Base-by-base conservation (phyloP, 805 yeast species). In the Maudiozyma barnettii region DNA sequence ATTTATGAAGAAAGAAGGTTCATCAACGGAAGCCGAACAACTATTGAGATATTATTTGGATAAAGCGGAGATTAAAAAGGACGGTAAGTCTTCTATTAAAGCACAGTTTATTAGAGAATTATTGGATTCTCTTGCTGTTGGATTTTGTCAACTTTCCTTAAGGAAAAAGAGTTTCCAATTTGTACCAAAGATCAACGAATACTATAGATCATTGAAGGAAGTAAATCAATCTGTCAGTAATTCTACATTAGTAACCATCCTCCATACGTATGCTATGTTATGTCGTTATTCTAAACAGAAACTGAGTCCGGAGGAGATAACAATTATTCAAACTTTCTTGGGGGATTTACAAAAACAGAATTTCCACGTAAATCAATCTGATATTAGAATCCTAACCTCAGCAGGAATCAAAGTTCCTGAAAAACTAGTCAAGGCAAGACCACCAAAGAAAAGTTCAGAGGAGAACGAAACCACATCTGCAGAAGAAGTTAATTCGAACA, bases 1-100 rank as follows among this genome's bases (percentile, higher is more conserved):
- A 43, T 61, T 59, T 20, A 10, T 20, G 8, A 61, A 59, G 33
- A 48, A 40, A 5, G 50, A 47, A 23, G 64, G 63, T 4, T 51
- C 53, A 19, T 44, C 51, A 30, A 44, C 48, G 3, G 45, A 39
- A 5, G 63, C 65, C 10, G 65, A 63, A 43, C 45, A 44, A 14
- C 44, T 58, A 16, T 59, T 60, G 46, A 54, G 55, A 29, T 51
- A 53, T 2, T 63, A 49, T 38, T 36, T 56, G 5, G 43, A 35
- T 61, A 10, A 45, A 54, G 22, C 26, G 23, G 37, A 30, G 14
- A 19, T 22, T 13, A 36, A 19, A 14, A 39, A 9, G 8, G 23
- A 21, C 6, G 36, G 20, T 13, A 44, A 38, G 16, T 39, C 21
- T 16, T 35, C 31, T 7, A 33, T 43, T 12, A 45, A 41, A 21